Conservation (phyloP, 2,329 filamentous ascomycete species). For the Diaporthe aspalathi region DNA sequence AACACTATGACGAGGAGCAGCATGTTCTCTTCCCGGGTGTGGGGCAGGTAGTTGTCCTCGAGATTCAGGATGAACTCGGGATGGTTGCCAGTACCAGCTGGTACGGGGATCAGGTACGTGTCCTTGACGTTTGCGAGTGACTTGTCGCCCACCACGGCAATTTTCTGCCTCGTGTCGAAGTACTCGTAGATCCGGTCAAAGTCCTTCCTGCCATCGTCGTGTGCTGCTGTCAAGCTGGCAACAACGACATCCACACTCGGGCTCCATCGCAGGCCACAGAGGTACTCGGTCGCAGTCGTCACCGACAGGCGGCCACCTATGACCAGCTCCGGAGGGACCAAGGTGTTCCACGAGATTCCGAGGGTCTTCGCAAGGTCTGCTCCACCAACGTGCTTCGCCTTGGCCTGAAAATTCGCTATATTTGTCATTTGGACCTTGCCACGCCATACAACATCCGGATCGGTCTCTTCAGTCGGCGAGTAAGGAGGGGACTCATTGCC, state of each 20-base stretch:
- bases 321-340: conserved; percentile 77
- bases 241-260: conserved; percentile 86
- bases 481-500: conserved; percentile 84
- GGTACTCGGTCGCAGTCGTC: conserved; percentile 87
- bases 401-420: conserved; percentile 79
- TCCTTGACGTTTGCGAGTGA: conserved; percentile 82
- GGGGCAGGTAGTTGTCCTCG: conserved; percentile 84
- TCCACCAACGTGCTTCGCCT: conserved; percentile 86
- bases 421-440: conserved; percentile 81
- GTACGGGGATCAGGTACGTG: conserved; percentile 89
- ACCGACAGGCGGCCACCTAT: conserved; percentile 86
- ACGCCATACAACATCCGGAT: conserved; percentile 82
- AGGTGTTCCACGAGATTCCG: conserved; percentile 71
- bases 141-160: conserved; percentile 87
- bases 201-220: conserved; percentile 67
- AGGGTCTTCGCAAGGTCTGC: conserved; percentile 77
- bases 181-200: conserved; percentile 89
- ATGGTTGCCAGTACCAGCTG: conserved; percentile 75
- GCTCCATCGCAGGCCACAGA: conserved; percentile 87
- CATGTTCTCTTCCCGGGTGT: conserved; percentile 77
- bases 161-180: conserved; percentile 83
- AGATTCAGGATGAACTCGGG: conserved; percentile 91
- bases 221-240: conserved; percentile 75
- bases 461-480: conserved; percentile 79
- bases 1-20: conserved; percentile 89